Base-by-base conservation (phyloP, 805 yeast species). In the Teunomyces panamensis region DNA sequence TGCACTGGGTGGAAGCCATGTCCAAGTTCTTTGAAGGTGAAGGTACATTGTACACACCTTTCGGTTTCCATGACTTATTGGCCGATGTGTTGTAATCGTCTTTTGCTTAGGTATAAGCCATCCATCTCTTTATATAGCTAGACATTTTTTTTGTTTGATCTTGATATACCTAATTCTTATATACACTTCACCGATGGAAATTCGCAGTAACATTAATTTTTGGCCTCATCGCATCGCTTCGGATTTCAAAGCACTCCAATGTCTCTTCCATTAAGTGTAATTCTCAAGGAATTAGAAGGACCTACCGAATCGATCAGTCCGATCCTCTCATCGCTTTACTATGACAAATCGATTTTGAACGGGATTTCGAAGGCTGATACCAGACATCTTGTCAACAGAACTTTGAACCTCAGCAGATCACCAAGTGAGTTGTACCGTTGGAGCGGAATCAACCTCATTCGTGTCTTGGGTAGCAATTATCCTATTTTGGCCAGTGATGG, bases 1-100 rank as follows among this genome's bases (percentile, higher is more conserved):
- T 85, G 56, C 91, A 85, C 60, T 85, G 91, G 91, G 90, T 85
- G 46, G 91, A 85, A 60, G 80, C 88, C 32, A 85, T 85, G 91
- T 82, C 88, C 39, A 85, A 85, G 64, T 85, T 82, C 62, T 85
- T 85, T 54, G 85, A 82, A 59, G 91, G 91, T 60, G 89, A 85
- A 59, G 91, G 91, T 53, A 68, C 76, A 42, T 78, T 81, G 8
- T 85, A 83, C 59, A 78, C 77, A 50, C 91, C 91, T 27, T 85
- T 83, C 58, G 65, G 73, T 1, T 83, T 84, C 45, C 27, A 48
- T 34, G 52, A 48, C 32, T 49, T 51, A 41, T 51, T 51, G 49
- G 43, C 36, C 41, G 48, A 49, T 30, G 49, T 47, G 20, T 49
- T 51, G 44, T 51, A 46, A 45, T 30, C 9, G 34, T 9, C 9